Conservation (phyloP, 163 green algal species). For the Trebouxiophyceae sp. region DNA sequence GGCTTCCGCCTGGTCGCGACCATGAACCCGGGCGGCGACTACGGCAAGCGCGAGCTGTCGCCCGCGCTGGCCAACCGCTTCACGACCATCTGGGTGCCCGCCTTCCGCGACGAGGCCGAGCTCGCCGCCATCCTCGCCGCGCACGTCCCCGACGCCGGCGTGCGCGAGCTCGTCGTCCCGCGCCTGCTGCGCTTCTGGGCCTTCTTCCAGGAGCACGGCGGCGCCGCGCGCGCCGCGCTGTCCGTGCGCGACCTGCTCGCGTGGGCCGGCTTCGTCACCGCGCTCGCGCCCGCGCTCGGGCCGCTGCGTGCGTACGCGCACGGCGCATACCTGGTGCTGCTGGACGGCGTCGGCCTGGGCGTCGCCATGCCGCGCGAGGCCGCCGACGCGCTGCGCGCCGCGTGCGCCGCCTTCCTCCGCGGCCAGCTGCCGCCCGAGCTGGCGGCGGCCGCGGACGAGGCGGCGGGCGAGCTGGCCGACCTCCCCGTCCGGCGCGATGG, state of each 20-base stretch:
- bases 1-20: slow-evolving; percentile 92
- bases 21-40: slow-evolving; percentile 99
- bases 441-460: slow-evolving; percentile 12
- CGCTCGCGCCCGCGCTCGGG: slow-evolving; percentile 38
- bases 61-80: slow-evolving; percentile 94
- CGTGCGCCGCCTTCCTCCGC: slow-evolving; percentile 36
- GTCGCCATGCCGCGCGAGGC: slow-evolving; percentile 44
- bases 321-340: slow-evolving; percentile 81
- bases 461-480: slow-evolving; percentile 16
- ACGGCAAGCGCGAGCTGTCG: slow-evolving; percentile 98
- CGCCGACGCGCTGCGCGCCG: slow-evolving; percentile 21
- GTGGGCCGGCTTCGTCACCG: slow-evolving; percentile 78
- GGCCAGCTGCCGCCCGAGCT: slow-evolving; percentile 40
- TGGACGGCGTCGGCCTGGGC: slow-evolving; percentile 91
- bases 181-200: slow-evolving; percentile 83
- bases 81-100: slow-evolving; percentile 86
- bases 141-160: slow-evolving; percentile 28
- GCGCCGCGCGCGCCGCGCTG: slow-evolving; percentile 42
- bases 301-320: slow-evolving; percentile 68
- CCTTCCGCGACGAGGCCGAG: slow-evolving; percentile 67
- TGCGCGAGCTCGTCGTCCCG: slow-evolving; percentile 13
- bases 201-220: slow-evolving; percentile 40
- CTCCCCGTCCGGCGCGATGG: background rate
- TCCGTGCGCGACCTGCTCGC: slow-evolving; percentile 90
- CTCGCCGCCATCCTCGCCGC: slow-evolving; percentile 74